phyloP scores from a whole-genome alignment of 2,329 filamentous ascomycete species.

The Aphanoascus verrucosus region DNA sequence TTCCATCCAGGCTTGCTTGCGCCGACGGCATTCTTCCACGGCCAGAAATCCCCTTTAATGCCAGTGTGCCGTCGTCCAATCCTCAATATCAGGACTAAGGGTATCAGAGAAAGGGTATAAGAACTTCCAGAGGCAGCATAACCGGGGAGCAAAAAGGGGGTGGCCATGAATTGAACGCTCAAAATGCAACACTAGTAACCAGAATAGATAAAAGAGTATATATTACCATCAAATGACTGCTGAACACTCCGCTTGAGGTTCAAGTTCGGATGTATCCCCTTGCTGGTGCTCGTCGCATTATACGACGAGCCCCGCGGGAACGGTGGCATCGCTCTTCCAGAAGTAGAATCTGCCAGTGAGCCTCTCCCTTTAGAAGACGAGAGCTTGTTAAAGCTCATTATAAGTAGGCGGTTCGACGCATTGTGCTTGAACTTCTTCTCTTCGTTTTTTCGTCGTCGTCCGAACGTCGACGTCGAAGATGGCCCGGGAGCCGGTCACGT shows the following conservation, averaged over 20 bases:
- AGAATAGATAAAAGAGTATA: slow-evolving; percentile 8
- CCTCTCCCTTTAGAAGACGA: slow-evolving; percentile 30
- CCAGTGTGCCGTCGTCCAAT: too few species aligned
- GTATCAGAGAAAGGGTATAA: too few species aligned
- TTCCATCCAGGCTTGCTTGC: neutral
- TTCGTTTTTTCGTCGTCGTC: too few species aligned
- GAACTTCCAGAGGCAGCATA: too few species aligned
- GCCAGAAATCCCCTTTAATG: too few species aligned
- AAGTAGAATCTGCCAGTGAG: slow-evolving; percentile 22
- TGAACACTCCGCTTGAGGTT: slow-evolving; percentile 36
- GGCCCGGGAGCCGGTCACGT: too few species aligned
- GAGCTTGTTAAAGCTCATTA: slow-evolving; percentile 22
- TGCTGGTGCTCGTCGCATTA: slow-evolving; percentile 17
- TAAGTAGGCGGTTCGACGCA: neutral
- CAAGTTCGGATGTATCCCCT: slow-evolving; percentile 19
- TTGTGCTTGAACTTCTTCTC: too few species aligned
- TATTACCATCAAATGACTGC: slow-evolving; percentile 39
- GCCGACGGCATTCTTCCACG: too few species aligned
- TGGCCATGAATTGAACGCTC: too few species aligned
- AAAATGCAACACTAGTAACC: neutral
- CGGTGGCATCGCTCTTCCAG: slow-evolving; percentile 20
- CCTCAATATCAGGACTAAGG: too few species aligned
- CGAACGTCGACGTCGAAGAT: too few species aligned
- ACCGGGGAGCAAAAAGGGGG: too few species aligned
- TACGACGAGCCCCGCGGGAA: slow-evolving; percentile 25